A percentile compares a stretch with the other conserved stretches of the same genome.
phyloP scores from a whole-genome alignment of 345 rosid genomes.

The Eucalyptus sp. region DNA sequence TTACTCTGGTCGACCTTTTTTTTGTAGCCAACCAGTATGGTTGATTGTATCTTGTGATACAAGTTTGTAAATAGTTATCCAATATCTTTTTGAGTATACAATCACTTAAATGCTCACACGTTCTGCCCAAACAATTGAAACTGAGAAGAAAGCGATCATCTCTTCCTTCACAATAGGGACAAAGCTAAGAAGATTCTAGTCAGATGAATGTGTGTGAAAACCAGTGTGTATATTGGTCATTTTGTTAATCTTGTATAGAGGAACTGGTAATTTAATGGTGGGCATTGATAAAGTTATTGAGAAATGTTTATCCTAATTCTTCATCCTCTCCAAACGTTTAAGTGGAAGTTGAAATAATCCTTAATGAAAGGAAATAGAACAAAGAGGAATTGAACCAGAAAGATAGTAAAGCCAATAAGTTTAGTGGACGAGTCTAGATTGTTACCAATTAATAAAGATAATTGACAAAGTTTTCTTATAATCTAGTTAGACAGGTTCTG shows the following conservation, averaged over 20 bases:
- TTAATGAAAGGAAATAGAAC: not conserved
- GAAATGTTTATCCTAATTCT: not conserved
- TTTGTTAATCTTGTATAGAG: not conserved
- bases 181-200: not conserved
- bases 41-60: not conserved
- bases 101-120: not conserved
- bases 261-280: not conserved
- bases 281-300: not conserved
- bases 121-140: not conserved
- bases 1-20: not conserved
- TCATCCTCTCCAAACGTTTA: not conserved
- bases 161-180: not conserved
- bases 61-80: not conserved
- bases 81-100: not conserved
- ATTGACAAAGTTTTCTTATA: not conserved
- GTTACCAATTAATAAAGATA: not conserved
- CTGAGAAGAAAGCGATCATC: not conserved
- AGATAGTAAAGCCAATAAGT: not conserved
- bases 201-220: not conserved
- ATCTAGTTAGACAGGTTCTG: not conserved
- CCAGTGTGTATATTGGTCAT: not conserved
- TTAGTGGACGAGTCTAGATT: not conserved
- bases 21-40: not conserved
- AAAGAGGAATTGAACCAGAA: not conserved
- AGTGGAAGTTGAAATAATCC: not conserved